phyloP scores from a whole-genome alignment of 192 early-diverging fungal species.

The Podila horticola region DNA sequence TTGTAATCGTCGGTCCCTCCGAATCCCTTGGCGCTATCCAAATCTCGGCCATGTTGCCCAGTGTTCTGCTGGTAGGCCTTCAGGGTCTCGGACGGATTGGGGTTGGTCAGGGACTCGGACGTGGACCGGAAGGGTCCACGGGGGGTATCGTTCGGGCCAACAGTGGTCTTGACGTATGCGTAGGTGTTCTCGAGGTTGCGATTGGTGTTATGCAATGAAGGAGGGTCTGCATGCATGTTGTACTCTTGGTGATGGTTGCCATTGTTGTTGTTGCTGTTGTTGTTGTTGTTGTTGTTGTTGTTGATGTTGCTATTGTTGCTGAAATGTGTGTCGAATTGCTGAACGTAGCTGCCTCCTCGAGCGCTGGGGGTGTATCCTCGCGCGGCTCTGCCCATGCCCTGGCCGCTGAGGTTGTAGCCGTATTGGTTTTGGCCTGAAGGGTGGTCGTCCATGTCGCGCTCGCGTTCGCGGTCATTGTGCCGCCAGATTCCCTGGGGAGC shows the following conservation, averaged over 20 bases:
- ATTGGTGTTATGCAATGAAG: not conserved
- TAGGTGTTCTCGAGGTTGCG: not conserved
- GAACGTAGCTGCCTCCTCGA: not conserved
- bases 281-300: not conserved
- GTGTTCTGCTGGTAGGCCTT: conserved; percentile 20
- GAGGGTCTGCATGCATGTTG: not conserved
- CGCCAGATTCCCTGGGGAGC: not conserved
- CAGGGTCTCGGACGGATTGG: conserved; percentile 17
- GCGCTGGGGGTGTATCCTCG: not conserved
- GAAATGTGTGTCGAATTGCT: not conserved
- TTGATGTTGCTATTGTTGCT: not conserved
- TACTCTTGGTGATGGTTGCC: not conserved
- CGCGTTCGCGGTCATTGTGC: not conserved
- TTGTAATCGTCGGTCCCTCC: not conserved
- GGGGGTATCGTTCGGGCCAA: not conserved
- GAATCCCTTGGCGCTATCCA: not conserved
- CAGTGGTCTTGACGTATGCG: not conserved
- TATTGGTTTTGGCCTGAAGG: not conserved
- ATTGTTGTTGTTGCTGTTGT: not conserved
- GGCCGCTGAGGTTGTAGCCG: not conserved
- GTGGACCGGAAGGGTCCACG: not conserved
- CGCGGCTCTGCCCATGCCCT: not conserved
- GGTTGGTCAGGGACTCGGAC: not conserved
- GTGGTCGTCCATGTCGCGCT: not conserved
- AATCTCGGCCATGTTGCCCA: not conserved